phyloP scores from a whole-genome alignment of 495 filamentous ascomycete genomes.

The Rusavskia elegans region DNA sequence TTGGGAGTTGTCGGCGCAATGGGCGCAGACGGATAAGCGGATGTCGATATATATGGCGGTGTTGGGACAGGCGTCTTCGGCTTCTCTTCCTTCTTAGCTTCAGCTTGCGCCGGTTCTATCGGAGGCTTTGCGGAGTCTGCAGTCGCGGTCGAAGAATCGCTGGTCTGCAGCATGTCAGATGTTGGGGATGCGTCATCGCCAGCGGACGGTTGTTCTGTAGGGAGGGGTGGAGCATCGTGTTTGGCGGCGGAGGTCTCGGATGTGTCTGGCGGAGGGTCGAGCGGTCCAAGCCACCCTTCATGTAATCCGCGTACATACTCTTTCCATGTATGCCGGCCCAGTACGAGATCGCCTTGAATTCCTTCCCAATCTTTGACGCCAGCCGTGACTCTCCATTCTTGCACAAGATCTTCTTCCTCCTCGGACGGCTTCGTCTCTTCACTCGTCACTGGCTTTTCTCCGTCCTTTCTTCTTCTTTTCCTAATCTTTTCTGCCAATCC shows the following conservation, averaged over 20 bases:
- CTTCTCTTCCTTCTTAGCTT: constrained; percentile 18
- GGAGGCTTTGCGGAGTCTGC: background rate
- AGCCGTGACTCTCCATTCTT: constrained; percentile 37
- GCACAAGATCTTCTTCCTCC: constrained; percentile 34
- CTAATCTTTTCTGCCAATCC: constrained; percentile 71
- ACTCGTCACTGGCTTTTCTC: constrained; percentile 29
- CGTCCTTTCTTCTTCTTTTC: constrained; percentile 38
- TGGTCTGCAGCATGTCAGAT: background rate
- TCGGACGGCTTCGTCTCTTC: constrained; percentile 24
- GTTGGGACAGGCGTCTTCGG: constrained; percentile 34
- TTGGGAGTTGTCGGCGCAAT: constrained; percentile 46
- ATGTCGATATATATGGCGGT: constrained; percentile 49
- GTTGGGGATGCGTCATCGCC: background rate
- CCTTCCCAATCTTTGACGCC: constrained; percentile 57
- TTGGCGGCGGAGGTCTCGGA: too few relatives aligned
- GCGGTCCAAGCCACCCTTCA: constrained; percentile 88
- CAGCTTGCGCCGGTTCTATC: constrained; percentile 5
- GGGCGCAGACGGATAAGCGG: constrained; percentile 46
- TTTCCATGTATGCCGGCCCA: constrained; percentile 92
- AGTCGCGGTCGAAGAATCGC: background rate
- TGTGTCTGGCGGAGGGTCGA: constrained; percentile 24
- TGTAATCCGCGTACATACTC: constrained; percentile 89
- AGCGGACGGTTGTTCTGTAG: background rate
- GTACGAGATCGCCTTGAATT: constrained; percentile 64
- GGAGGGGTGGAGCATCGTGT: background rate